Percentiles rank a stretch among this genome's conserved stretches.
phyloP scores from a whole-genome alignment of 495 filamentous ascomycete genomes.

The Podospora pseudopauciseta region DNA sequence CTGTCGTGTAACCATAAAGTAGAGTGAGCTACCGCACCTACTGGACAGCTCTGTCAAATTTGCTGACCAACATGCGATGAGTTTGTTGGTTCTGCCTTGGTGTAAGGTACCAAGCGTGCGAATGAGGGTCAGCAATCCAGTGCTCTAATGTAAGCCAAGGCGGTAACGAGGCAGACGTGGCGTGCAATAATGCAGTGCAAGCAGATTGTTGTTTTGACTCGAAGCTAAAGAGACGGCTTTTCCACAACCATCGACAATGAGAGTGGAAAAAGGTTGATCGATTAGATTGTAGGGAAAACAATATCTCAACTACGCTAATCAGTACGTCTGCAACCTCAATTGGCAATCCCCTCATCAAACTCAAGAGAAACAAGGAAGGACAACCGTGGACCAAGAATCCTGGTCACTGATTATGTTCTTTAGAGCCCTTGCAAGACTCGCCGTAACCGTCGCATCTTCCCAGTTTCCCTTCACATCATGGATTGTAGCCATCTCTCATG shows the following conservation, averaged over 20 bases:
- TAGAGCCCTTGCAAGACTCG: no score
- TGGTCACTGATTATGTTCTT: no score
- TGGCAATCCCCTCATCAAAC: no score
- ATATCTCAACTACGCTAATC: not conserved
- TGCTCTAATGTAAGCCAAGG: not conserved
- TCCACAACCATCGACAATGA: no score
- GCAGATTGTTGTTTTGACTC: not conserved
- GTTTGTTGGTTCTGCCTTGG: no score
- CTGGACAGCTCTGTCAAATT: not conserved
- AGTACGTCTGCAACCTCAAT: no score
- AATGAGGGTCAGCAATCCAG: not conserved
- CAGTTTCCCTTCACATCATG: constrained; percentile 16
- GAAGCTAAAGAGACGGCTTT: not conserved
- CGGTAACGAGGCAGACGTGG: not conserved
- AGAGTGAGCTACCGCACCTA: not conserved
- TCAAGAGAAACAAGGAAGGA: no score
- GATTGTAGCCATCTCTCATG: constrained; percentile 32
- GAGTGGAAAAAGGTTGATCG: not conserved
- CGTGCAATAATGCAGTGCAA: not conserved
- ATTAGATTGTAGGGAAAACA: not conserved
- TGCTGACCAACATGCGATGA: not conserved
- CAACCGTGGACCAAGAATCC: no score
- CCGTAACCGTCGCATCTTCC: no score
- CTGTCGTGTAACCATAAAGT: not conserved
- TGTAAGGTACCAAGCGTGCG: not conserved